A percentile compares a stretch with the other conserved stretches of the same genome.
Evolutionary conservation across 176 grass and related monocot species (phyloP).

Genomic region (Alopecurus myosuroides): DNA sequence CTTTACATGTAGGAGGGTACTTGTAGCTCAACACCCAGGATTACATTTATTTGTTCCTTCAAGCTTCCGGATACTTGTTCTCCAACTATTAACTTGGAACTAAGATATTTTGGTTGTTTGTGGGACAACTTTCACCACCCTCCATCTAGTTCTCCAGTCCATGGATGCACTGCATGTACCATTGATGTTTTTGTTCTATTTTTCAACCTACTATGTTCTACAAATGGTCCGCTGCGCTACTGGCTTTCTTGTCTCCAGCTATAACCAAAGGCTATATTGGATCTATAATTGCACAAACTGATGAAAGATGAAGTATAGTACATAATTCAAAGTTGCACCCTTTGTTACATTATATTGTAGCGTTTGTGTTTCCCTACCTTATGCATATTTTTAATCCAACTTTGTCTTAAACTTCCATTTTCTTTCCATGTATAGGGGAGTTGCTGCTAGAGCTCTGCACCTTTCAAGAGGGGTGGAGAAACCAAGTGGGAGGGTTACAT

Average conservation of each 20-base stretch:
- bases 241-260: neutral
- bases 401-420: neutral
- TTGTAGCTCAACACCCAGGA: neutral
- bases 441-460: slow-evolving; percentile 98
- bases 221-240: neutral
- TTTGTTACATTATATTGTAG: neutral
- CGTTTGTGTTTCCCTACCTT: neutral
- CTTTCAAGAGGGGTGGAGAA: slow-evolving; percentile 98
- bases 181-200: neutral
- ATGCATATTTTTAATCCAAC: neutral
- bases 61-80: neutral
- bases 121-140: neutral
- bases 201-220: neutral
- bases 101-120: neutral
- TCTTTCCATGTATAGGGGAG: slow-evolving; percentile 59
- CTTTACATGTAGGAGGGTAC: neutral
- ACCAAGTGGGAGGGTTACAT: slow-evolving; percentile 95
- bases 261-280: neutral
- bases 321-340: neutral
- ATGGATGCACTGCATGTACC: neutral
- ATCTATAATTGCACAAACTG: neutral
- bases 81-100: neutral
- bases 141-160: neutral
- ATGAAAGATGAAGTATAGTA: slow-evolving; percentile 1
- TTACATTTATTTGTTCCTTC: neutral